Conservation (phyloP, 2,329 filamentous ascomycete genomes). For the Calycina marina region DNA sequence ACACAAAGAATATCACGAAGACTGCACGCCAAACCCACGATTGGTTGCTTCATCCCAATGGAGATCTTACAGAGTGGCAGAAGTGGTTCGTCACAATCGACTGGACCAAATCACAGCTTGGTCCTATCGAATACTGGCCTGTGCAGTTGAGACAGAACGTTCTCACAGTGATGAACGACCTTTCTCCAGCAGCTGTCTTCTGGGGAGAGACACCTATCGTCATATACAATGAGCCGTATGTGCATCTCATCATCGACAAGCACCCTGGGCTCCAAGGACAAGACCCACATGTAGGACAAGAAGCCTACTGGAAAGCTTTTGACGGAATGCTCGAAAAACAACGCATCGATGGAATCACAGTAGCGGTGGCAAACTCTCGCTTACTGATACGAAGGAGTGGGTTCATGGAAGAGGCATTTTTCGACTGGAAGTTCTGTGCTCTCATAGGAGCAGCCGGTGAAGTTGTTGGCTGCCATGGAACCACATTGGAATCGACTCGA, state of each 20-base stretch:
- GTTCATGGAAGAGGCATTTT: neutral
- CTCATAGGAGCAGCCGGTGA: neutral
- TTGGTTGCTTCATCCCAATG: neutral
- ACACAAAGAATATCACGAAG: no score
- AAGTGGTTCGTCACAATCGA: neutral
- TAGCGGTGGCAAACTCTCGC: neutral
- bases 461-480: neutral
- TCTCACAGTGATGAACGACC: constrained; percentile 57
- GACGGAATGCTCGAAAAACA: neutral
- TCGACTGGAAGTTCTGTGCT: neutral
- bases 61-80: neutral
- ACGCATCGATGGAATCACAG: neutral
- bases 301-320: neutral
- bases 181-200: constrained; percentile 63
- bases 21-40: no score
- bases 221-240: constrained; percentile 61
- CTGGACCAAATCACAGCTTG: neutral
- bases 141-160: neutral
- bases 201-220: constrained; percentile 58
- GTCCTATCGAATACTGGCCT: neutral
- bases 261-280: constrained; percentile 37
- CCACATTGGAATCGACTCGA: neutral
- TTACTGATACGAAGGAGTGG: neutral
- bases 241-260: constrained; percentile 58
- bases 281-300: neutral